phyloP scores from a whole-genome alignment of 129 eudicot species.

The Flaveria brownii region DNA sequence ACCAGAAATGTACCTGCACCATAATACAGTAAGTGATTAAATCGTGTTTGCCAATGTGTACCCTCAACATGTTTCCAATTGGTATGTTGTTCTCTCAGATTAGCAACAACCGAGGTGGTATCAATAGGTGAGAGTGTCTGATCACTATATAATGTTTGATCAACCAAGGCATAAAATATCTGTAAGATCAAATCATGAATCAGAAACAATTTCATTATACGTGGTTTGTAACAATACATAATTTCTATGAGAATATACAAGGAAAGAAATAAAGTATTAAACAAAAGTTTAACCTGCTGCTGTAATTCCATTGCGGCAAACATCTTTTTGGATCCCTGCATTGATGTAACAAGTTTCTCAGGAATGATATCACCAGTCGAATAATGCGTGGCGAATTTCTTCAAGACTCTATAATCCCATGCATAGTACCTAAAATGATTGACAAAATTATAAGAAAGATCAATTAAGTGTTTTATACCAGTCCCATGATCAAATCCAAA shows the following conservation, averaged over 20 bases:
- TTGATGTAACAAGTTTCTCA: slow-evolving; percentile 68
- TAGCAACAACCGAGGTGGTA: slow-evolving; percentile 57
- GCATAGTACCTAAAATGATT: slow-evolving; percentile 61
- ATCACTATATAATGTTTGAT: slow-evolving; percentile 65
- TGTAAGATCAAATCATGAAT: slow-evolving; percentile 25
- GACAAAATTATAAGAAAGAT: background rate
- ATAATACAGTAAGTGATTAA: slow-evolving; percentile 78
- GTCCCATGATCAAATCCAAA: slow-evolving; percentile 11
- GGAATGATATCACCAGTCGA: slow-evolving; percentile 90
- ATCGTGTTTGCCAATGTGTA: slow-evolving; percentile 91
- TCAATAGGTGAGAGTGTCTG: slow-evolving; percentile 48
- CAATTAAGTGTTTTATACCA: background rate
- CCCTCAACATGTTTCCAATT: slow-evolving; percentile 85
- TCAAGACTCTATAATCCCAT: slow-evolving; percentile 87
- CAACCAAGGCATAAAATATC: slow-evolving; percentile 74
- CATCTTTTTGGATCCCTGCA: slow-evolving; percentile 75
- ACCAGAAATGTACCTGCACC: slow-evolving; percentile 72
- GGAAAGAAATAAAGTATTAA: background rate
- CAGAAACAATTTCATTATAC: background rate
- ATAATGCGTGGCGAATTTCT: slow-evolving; percentile 73
- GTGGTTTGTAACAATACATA: background rate
- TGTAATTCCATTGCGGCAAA: slow-evolving; percentile 91
- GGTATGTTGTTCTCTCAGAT: slow-evolving; percentile 60
- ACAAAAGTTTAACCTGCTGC: slow-evolving; percentile 69
- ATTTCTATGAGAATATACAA: slow-evolving; percentile 5